Evolutionary conservation across 2,329 filamentous ascomycete genomes (phyloP).

Genomic region (Neonectria neomacrospora): DNA sequence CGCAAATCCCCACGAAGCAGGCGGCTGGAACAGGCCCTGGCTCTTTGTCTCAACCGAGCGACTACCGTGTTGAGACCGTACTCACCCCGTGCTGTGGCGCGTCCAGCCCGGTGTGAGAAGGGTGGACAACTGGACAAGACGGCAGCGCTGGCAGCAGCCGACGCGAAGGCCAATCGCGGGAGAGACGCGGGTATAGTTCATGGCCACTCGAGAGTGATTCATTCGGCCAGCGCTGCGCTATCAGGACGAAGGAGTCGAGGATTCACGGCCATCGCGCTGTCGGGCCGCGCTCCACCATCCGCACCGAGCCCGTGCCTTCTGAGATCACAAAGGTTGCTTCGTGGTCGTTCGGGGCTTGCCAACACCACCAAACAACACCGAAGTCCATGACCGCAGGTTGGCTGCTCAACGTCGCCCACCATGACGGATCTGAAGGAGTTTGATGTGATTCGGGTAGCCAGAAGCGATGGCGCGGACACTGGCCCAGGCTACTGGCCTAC

Average conservation of each 20-base stretch:
- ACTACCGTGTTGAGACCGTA: constrained; percentile 8
- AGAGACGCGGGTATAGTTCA: background rate
- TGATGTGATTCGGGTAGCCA: constrained; percentile 54
- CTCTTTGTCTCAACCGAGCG: constrained; percentile 1
- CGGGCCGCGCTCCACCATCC: constrained; percentile 8
- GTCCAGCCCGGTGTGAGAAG: constrained; percentile 2
- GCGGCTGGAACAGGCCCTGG: background rate
- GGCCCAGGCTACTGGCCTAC: constrained; percentile 59
- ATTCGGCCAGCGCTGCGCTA: background rate
- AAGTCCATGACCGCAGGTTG: background rate
- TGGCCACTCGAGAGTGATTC: background rate
- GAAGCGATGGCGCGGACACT: constrained; percentile 59
- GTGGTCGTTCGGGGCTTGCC: background rate
- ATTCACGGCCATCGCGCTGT: constrained; percentile 12
- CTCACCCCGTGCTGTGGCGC: constrained; percentile 8
- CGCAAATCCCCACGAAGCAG: background rate
- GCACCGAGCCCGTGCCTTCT: constrained; percentile 8
- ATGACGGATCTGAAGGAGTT: constrained; percentile 54
- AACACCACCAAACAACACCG: background rate
- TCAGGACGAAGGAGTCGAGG: background rate
- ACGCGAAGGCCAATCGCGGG: background rate
- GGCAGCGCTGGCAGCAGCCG: background rate
- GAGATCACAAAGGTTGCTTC: constrained; percentile 1
- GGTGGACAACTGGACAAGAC: constrained; percentile 1
- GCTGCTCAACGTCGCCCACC: background rate